phyloP scores from a whole-genome alignment of 352 stramenopile genomes.

The Elongisporangium undulatum region DNA sequence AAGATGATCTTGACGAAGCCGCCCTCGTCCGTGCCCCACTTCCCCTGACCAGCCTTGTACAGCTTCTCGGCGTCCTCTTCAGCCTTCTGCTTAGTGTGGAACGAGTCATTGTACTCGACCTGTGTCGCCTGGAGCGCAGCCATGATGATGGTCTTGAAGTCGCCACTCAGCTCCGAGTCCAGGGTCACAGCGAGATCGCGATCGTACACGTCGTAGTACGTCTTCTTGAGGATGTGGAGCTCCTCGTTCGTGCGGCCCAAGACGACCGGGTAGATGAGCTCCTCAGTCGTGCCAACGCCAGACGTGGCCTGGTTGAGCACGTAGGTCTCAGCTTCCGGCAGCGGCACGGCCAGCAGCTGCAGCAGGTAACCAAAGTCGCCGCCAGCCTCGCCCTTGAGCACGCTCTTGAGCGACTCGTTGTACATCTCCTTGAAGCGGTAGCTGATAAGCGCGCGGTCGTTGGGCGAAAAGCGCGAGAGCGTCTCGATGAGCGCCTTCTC shows the following conservation, averaged over 20 bases:
- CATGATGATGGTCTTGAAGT: constrained; percentile 67
- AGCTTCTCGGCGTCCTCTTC: constrained; percentile 53
- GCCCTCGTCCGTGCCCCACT: constrained; percentile 71
- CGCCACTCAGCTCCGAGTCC: constrained; percentile 54
- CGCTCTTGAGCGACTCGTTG: constrained; percentile 48
- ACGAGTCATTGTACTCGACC: constrained; percentile 34
- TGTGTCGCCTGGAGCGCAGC: constrained; percentile 44
- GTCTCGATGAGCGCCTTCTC: constrained; percentile 51
- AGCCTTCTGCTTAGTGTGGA: constrained; percentile 54
- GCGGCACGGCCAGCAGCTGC: constrained; percentile 50
- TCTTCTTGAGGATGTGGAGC: constrained; percentile 66
- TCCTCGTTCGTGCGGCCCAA: constrained; percentile 70
- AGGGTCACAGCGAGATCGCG: constrained; percentile 64
- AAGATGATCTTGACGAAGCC: constrained; percentile 60
- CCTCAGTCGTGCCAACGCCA: constrained; percentile 50
- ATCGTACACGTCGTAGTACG: constrained; percentile 75
- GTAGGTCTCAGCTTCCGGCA: constrained; percentile 65
- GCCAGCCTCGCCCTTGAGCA: constrained; percentile 57
- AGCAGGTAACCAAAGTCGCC: constrained; percentile 70
- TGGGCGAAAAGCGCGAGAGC: constrained; percentile 36
- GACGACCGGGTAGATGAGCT: constrained; percentile 66
- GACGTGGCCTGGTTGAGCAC: constrained; percentile 52
- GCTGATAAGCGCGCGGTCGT: constrained; percentile 53
- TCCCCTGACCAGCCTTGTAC: constrained; percentile 67
- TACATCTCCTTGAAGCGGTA: constrained; percentile 70